These are phyloP conservation scores for Wickerhamomyces sydowiorum DNA, from an alignment of 805 yeast species.

Conservation along the genomic window DNA sequence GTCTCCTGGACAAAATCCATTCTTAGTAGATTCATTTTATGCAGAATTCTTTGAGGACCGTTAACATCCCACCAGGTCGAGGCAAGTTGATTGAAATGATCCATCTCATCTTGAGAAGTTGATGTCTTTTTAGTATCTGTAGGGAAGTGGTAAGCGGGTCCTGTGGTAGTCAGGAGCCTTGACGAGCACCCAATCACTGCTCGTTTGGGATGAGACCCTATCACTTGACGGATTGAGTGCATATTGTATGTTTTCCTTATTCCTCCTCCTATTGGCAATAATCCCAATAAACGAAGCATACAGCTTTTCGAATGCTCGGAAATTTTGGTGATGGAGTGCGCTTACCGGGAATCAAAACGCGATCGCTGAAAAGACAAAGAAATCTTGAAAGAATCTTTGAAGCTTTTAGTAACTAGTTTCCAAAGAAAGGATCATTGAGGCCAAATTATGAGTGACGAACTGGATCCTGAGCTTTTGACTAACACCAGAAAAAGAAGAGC, in stretches of 20 bases:
- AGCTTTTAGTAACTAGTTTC: neutral
- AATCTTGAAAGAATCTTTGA: too few relatives aligned
- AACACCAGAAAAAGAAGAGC: slow-evolving; percentile 72
- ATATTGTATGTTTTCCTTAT: too few relatives aligned
- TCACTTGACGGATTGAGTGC: too few relatives aligned
- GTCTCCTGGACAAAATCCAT: slow-evolving; percentile 79
- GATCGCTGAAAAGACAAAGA: too few relatives aligned
- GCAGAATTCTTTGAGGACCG: slow-evolving; percentile 91
- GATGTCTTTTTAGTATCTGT: slow-evolving; percentile 20
- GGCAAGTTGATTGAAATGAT: slow-evolving; percentile 83
- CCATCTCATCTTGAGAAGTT: slow-evolving; percentile 57
- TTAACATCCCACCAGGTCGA: slow-evolving; percentile 97
- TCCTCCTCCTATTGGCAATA: too few relatives aligned
- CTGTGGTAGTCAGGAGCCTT: neutral
- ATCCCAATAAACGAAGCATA: too few relatives aligned
- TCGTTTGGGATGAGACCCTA: neutral
- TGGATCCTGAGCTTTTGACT: slow-evolving; percentile 54
- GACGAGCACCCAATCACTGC: neutral
- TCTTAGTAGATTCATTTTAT: slow-evolving; percentile 87
- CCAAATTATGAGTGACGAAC: slow-evolving; percentile 6
- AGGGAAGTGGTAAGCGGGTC: neutral
- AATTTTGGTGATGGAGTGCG: too few relatives aligned
- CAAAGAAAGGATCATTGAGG: neutral
- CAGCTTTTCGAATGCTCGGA: too few relatives aligned
- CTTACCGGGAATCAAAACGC: too few relatives aligned